phyloP scores from a whole-genome alignment of 2,329 filamentous ascomycete genomes.

The Microcyclosporella mali region DNA sequence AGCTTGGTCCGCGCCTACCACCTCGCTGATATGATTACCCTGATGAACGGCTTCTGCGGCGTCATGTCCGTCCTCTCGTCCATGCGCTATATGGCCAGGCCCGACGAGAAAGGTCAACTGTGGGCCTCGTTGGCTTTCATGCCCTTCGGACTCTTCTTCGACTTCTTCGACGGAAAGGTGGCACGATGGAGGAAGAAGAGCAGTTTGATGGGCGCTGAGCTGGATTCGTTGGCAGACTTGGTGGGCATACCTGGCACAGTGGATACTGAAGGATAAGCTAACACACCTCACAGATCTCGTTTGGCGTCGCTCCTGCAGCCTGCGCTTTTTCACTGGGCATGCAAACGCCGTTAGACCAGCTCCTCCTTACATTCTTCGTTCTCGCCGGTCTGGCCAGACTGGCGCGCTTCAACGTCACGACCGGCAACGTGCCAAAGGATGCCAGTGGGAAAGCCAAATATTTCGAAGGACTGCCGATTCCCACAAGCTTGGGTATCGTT shows the following conservation, averaged over 20 bases:
- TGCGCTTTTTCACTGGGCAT: slow-evolving; percentile 85
- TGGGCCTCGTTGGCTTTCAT: slow-evolving; percentile 82
- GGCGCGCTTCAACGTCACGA: slow-evolving; percentile 96
- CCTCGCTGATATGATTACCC: slow-evolving; percentile 72
- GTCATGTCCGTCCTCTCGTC: slow-evolving; percentile 95
- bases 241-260: slow-evolving; percentile 45
- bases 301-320: slow-evolving; percentile 82
- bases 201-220: slow-evolving; percentile 93
- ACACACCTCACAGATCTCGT: slow-evolving; percentile 66
- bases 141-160: slow-evolving; percentile 91
- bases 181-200: slow-evolving; percentile 96
- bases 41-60: slow-evolving; percentile 82
- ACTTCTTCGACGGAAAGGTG: slow-evolving; percentile 96
- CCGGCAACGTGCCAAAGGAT: slow-evolving; percentile 83
- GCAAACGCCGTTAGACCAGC: slow-evolving; percentile 74
- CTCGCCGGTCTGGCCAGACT: slow-evolving; percentile 89
- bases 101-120: slow-evolving; percentile 60
- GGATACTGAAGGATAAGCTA: not conserved
- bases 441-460: slow-evolving; percentile 84
- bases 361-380: slow-evolving; percentile 81
- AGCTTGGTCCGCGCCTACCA: slow-evolving; percentile 57
- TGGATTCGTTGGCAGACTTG: slow-evolving; percentile 91
- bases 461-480: slow-evolving; percentile 96
- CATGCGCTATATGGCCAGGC: slow-evolving; percentile 70
- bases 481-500: slow-evolving; percentile 76